phyloP scores from a whole-genome alignment of 2,329 filamentous ascomycete genomes.

The Dichotomopilus funicola region DNA sequence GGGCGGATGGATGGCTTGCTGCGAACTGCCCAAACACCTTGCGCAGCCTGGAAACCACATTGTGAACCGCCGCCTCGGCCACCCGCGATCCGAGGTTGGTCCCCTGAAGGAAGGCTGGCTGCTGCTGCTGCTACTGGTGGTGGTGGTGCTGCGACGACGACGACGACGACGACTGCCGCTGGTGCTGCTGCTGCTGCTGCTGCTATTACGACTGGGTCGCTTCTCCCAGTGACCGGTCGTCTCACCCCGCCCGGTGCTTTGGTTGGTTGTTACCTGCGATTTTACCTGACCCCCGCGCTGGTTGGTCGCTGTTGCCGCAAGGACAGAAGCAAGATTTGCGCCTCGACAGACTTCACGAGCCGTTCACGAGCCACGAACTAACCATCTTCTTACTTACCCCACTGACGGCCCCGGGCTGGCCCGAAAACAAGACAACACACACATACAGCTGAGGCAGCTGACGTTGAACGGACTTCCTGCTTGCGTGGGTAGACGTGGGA shows the following conservation, averaged over 20 bases:
- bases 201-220: no score
- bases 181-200: no score
- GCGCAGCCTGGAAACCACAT: conserved; percentile 6
- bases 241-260: neutral
- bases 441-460: conserved; percentile 3
- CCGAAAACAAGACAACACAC: neutral
- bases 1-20: conserved; percentile 12
- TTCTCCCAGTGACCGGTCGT: no score
- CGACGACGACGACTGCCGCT: no score
- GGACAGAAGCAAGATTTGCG: neutral
- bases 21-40: conserved; percentile 12
- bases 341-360: no score
- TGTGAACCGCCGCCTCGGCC: neutral
- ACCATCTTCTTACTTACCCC: neutral
- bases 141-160: no score
- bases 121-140: no score
- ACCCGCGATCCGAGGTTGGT: no score
- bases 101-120: no score
- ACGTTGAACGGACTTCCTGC: neutral
- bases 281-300: no score
- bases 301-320: neutral
- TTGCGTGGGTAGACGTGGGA: no score
- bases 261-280: neutral
- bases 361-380: neutral
- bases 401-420: neutral